Evolutionary conservation across 1,284 basidiomycete species (phyloP), one percentile per base, ranked within the genome.

Genomic region (Microbotryum silenes-acaulis): DNA sequence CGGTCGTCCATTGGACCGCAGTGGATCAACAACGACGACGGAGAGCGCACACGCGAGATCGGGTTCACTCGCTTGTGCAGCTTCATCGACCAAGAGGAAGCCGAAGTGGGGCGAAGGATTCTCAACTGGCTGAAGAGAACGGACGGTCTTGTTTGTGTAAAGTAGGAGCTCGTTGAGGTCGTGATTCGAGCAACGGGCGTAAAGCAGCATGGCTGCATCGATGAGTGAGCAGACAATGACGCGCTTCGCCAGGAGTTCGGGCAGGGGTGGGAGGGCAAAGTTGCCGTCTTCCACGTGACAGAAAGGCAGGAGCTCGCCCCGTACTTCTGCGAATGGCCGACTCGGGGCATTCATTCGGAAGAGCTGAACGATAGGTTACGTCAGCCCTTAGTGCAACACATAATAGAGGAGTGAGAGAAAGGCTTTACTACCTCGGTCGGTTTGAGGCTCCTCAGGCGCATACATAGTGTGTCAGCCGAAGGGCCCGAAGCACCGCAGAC

Each of bases 61-160:
- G 5, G 75, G 72, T 60, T 78, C 77, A 10, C 72, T 73, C 2
- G 72, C 74, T 70, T 78, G 77, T 10, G 67, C 77, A 0, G 76
- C 76, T 66, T 78, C 77, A 61, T 78, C 77, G 21, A 78, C 65
- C 6, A 78, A 59, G 9, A 77, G 70, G 69, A 74, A 74, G 5
- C 72, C 74, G 69, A 76, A 78, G 55, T 77, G 76, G 16, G 68
- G 74, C 37, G 21, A 66, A 27, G 33, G 45, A 27, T 51, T 51
- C 49, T 48, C 51, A 18, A 60, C 57, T 6, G 48, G 57, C 12
- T 31, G 33, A 18, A 42, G 52, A 21, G 56, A 68, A 60, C 72
- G 59, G 18, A 74, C 54, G 1, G 53, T 45, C 10, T 52, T 45
- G 5, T 55, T 25, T 16, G 68, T 25, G 23, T 57, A 58, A 6